Conservation (phyloP, 176 grass and related monocot genomes). For the Cymbopogon citratus region DNA sequence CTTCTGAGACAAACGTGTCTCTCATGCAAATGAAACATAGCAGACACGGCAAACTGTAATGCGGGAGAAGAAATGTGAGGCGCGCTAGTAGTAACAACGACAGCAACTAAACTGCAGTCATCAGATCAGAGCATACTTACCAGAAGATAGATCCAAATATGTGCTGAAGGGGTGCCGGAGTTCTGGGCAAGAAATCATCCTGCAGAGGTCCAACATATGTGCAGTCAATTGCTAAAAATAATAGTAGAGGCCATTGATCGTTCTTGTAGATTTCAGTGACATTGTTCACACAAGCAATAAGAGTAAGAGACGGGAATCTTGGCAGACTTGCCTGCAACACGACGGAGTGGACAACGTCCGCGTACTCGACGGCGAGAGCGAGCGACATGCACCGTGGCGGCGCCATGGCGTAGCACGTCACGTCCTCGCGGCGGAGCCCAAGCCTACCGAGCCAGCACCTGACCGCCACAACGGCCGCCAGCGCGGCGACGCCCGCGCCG, state of each 20-base stretch:
- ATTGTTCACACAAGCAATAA: background rate
- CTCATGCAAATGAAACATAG: conserved; percentile 49
- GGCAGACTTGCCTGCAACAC: conserved; percentile 30
- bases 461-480: conserved; percentile 33
- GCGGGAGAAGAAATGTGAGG: background rate
- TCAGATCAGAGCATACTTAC: conserved; percentile 5
- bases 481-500: conserved; percentile 33
- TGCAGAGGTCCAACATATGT: background rate
- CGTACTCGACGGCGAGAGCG: conserved; percentile 41
- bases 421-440: conserved; percentile 18
- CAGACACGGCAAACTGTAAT: conserved; percentile 48
- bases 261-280: background rate
- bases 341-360: conserved; percentile 50
- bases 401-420: conserved; percentile 45
- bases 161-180: conserved; percentile 45
- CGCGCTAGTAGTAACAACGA: background rate
- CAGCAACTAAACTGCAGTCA: background rate
- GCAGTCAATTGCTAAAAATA: background rate
- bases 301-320: no score
- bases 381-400: conserved; percentile 50
- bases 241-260: background rate
- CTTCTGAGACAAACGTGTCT: conserved; percentile 45
- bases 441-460: conserved; percentile 25
- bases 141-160: conserved; percentile 51
- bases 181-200: no score